These are phyloP conservation scores for Cercophora scortea DNA, from an alignment of 495 filamentous ascomycete species.

Conservation along the genomic window DNA sequence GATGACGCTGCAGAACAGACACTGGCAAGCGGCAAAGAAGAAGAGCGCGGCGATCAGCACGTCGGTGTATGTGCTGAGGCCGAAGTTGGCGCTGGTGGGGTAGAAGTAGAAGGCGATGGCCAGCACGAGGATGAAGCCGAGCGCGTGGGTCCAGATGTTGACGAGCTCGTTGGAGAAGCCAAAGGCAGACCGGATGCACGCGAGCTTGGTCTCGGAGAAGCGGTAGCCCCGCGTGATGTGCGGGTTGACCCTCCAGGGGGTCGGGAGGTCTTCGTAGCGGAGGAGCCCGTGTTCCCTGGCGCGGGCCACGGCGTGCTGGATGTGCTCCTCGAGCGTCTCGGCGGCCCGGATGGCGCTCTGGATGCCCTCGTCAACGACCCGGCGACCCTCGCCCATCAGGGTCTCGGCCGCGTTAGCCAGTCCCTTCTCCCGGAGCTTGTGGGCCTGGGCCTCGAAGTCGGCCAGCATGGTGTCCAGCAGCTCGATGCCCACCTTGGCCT, in stretches of 20 bases:
- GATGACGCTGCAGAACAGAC: slow-evolving; percentile 86
- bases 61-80: slow-evolving; percentile 75
- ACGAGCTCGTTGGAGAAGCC: slow-evolving; percentile 83
- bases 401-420: slow-evolving; percentile 61
- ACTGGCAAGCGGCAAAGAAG: slow-evolving; percentile 96
- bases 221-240: slow-evolving; percentile 89
- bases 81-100: slow-evolving; percentile 77
- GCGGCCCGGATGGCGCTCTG: slow-evolving; percentile 70
- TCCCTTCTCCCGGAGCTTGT: slow-evolving; percentile 49
- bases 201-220: slow-evolving; percentile 80
- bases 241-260: slow-evolving; percentile 91
- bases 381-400: slow-evolving; percentile 61
- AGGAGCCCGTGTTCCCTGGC: slow-evolving; percentile 80
- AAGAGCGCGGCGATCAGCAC: slow-evolving; percentile 85
- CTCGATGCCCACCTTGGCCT: slow-evolving; percentile 78
- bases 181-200: slow-evolving; percentile 78
- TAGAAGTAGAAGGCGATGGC: slow-evolving; percentile 96
- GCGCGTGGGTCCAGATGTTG: slow-evolving; percentile 95
- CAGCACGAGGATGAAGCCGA: slow-evolving; percentile 81
- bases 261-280: slow-evolving; percentile 78
- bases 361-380: slow-evolving; percentile 76
- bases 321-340: slow-evolving; percentile 65
- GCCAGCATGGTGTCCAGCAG: slow-evolving; percentile 74
- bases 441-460: slow-evolving; percentile 77
- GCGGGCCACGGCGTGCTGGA: slow-evolving; percentile 69